Conservation (phyloP, 2,329 filamentous ascomycete genomes). For the Venturia nashicola region DNA sequence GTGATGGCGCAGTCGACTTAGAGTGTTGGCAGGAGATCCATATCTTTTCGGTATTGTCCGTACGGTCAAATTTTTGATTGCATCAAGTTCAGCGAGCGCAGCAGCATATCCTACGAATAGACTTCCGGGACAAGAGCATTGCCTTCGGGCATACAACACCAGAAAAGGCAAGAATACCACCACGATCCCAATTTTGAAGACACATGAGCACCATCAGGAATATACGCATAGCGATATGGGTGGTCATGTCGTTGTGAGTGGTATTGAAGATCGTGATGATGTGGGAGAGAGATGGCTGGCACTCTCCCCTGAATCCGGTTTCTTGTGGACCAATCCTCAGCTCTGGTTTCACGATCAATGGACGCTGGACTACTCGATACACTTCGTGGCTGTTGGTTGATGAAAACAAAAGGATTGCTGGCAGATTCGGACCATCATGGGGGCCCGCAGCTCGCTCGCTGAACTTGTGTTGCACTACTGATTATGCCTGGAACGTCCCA, state of each 20-base stretch:
- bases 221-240: not conserved
- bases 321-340: not conserved
- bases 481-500: not conserved
- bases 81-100: constrained; percentile 10
- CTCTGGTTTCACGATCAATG: not conserved
- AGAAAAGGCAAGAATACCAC: not conserved
- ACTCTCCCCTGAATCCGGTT: not conserved
- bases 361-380: not conserved
- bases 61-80: constrained; percentile 1
- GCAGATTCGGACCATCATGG: not conserved
- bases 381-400: not conserved
- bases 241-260: not conserved
- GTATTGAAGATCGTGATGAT: not conserved
- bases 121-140: not conserved
- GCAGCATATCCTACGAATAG: not conserved
- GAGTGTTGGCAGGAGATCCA: constrained; percentile 11
- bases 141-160: not conserved
- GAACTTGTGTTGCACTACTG: constrained; percentile 7
- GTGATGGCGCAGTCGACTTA: constrained; percentile 9
- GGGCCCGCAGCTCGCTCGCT: constrained; percentile 5
- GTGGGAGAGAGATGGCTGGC: not conserved
- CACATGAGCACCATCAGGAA: not conserved
- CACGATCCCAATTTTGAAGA: not conserved
- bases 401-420: not conserved
- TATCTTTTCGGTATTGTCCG: not conserved